phyloP scores from a whole-genome alignment of 805 yeast genomes.

The Cyberlindnera xishuangbannaensis region DNA sequence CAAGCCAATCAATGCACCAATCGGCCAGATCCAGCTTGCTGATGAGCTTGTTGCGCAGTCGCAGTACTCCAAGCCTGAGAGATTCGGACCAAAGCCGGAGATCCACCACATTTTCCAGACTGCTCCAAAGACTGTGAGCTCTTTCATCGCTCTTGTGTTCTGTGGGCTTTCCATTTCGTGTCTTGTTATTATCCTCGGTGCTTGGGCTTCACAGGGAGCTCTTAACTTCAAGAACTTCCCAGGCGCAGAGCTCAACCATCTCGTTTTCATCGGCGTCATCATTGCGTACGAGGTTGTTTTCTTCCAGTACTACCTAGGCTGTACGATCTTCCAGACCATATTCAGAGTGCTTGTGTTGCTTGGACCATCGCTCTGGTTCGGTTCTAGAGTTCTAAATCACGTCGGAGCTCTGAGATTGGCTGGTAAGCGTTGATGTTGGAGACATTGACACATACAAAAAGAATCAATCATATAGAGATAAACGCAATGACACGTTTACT shows the following conservation, averaged over 20 bases:
- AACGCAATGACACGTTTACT: too few relatives aligned
- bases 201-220: conserved; percentile 17
- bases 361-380: conserved; percentile 26
- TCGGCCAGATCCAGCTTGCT: conserved; percentile 20
- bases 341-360: conserved; percentile 14
- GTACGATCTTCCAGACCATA: conserved; percentile 22
- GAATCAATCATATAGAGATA: too few relatives aligned
- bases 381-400: conserved; percentile 23
- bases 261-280: conserved; percentile 19
- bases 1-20: conserved; percentile 8
- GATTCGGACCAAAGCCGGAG: conserved; percentile 22
- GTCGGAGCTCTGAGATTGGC: conserved; percentile 24
- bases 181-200: conserved; percentile 13
- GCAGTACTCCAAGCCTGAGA: conserved; percentile 13
- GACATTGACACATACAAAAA: too few relatives aligned
- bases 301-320: conserved; percentile 23
- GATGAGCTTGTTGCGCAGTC: conserved; percentile 14
- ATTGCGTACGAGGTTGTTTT: conserved; percentile 21
- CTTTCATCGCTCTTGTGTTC: conserved; percentile 17
- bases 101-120: conserved; percentile 24
- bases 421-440: conserved; percentile 25
- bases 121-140: conserved; percentile 19
- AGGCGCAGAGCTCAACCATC: conserved; percentile 7
- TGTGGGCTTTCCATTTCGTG: conserved; percentile 12
- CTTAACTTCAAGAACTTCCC: conserved; percentile 22